These are phyloP conservation scores for Penicillium pulvis DNA, from an alignment of 495 filamentous ascomycete species.

Conservation along the genomic window DNA sequence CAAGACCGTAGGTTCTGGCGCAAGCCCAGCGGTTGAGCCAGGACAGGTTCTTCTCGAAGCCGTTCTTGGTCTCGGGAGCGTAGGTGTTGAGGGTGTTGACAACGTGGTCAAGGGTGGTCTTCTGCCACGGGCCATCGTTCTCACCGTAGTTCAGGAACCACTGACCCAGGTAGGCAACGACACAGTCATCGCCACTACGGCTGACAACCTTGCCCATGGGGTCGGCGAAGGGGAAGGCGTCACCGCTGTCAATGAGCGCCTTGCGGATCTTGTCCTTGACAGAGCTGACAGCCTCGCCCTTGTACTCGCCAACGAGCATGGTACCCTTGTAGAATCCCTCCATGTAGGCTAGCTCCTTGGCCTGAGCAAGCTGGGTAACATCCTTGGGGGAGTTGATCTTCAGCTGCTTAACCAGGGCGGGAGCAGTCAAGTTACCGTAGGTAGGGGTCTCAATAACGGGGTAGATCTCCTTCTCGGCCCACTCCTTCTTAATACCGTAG, in stretches of 20 bases:
- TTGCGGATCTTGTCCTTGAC: constrained; percentile 86
- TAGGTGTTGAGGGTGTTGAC: constrained; percentile 78
- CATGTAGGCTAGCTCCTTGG: constrained; percentile 95
- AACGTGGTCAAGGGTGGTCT: constrained; percentile 72
- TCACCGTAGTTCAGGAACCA: constrained; percentile 98
- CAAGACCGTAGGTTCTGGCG: constrained; percentile 87
- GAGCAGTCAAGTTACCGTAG: constrained; percentile 83
- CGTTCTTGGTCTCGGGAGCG: constrained; percentile 75
- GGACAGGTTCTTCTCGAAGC: constrained; percentile 77
- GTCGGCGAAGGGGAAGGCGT: constrained; percentile 91
- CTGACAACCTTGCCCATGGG: constrained; percentile 86
- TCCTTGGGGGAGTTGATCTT: constrained; percentile 98
- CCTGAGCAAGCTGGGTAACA: constrained; percentile 81
- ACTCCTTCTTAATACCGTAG: constrained; percentile 96
- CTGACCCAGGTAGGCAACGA: constrained; percentile 91
- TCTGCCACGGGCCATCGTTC: constrained; percentile 74
- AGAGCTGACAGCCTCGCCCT: constrained; percentile 78
- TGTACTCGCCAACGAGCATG: constrained; percentile 88
- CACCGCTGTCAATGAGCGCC: constrained; percentile 72
- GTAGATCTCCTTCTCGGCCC: constrained; percentile 84
- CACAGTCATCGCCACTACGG: constrained; percentile 85
- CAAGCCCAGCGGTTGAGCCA: constrained; percentile 98
- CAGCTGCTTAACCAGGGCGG: constrained; percentile 81
- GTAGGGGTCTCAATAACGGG: constrained; percentile 90
- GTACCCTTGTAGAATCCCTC: constrained; percentile 97